These are phyloP conservation scores for Tolypocladium tropicale DNA, from an alignment of 2,329 filamentous ascomycete genomes.

Conservation along the genomic window DNA sequence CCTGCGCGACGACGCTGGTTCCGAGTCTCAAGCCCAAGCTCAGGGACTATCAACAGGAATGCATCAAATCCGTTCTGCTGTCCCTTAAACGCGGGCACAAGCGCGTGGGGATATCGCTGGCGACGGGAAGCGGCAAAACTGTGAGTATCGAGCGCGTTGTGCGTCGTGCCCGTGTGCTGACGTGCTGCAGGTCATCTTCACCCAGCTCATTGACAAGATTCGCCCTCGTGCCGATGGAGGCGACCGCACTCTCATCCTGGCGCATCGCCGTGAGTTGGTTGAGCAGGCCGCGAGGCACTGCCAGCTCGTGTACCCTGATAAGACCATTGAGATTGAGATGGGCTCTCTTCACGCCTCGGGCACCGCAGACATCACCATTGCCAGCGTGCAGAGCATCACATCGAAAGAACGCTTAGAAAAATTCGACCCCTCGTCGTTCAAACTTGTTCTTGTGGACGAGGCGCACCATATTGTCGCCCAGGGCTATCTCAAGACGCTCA, in stretches of 20 bases:
- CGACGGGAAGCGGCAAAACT: conserved; percentile 84
- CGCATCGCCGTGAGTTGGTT: conserved; percentile 85
- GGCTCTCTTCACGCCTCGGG: conserved; percentile 67
- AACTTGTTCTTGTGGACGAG: conserved; percentile 89
- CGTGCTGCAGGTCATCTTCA: conserved; percentile 71
- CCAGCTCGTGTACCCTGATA: conserved; percentile 65
- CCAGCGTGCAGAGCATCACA: conserved; percentile 76
- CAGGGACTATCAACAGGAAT: conserved; percentile 84
- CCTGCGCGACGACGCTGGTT: conserved; percentile 12
- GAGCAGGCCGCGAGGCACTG: conserved; percentile 90
- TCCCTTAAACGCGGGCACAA: conserved; percentile 64
- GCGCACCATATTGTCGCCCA: conserved; percentile 91
- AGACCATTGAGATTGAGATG: conserved; percentile 87
- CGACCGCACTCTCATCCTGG: conserved; percentile 79
- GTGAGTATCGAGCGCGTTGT: conserved; percentile 31
- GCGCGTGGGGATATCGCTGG: conserved; percentile 72
- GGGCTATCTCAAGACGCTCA: conserved; percentile 63
- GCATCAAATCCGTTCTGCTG: conserved; percentile 68
- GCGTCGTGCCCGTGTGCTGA: neutral
- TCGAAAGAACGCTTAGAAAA: conserved; percentile 70
- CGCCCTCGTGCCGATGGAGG: conserved; percentile 35
- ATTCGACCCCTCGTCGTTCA: conserved; percentile 71
- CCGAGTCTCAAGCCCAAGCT: conserved; percentile 41
- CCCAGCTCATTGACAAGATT: conserved; percentile 79
- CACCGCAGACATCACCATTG: conserved; percentile 82